phyloP scores from a whole-genome alignment of 148 eudicot species.

The Cornus florida region DNA sequence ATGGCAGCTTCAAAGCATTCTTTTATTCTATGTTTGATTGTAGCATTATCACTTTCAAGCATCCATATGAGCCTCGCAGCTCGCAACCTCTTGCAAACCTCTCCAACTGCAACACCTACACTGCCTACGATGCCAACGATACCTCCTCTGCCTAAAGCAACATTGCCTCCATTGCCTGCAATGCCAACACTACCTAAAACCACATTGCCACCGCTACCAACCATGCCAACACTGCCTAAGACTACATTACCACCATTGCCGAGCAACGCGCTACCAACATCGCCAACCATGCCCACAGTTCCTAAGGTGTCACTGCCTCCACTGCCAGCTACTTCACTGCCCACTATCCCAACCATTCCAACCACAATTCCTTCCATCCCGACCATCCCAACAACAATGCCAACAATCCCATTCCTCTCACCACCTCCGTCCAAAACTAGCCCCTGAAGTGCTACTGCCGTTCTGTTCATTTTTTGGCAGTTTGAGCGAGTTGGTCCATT shows the following conservation, averaged over 20 bases:
- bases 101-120: too few relatives aligned
- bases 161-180: slow-evolving; percentile 11
- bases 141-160: too few relatives aligned
- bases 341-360: too few relatives aligned
- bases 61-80: too few relatives aligned
- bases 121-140: too few relatives aligned
- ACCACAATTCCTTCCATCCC: neutral
- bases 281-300: too few relatives aligned
- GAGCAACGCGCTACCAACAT: neutral
- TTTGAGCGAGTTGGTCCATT: neutral
- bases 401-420: slow-evolving; percentile 3
- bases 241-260: neutral
- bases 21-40: too few relatives aligned
- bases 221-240: neutral
- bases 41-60: too few relatives aligned
- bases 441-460: neutral
- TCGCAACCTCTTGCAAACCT: too few relatives aligned
- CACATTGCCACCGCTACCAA: slow-evolving; percentile 15
- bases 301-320: neutral
- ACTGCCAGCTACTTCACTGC: neutral
- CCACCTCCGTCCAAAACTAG: slow-evolving; percentile 18
- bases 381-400: neutral
- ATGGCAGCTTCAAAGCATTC: slow-evolving; percentile 3
- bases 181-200: neutral
- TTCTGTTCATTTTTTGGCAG: neutral